Percentiles rank a stretch among this genome's conserved stretches.
phyloP scores from a whole-genome alignment of 2,329 filamentous ascomycete species.

The Monilinia polystroma region DNA sequence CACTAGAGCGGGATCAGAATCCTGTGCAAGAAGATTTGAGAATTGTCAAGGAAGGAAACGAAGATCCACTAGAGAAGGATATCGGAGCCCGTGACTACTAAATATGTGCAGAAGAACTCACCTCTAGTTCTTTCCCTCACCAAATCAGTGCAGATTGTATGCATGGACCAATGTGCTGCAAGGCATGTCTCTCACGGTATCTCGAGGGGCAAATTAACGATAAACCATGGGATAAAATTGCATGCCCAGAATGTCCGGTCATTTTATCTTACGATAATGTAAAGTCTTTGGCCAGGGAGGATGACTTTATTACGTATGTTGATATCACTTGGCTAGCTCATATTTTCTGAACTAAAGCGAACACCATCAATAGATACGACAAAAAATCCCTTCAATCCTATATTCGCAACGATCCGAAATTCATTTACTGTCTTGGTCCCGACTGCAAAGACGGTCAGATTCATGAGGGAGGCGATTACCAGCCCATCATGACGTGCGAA shows the following conservation, averaged over 20 bases:
- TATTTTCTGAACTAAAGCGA: neutral
- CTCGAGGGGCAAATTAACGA: slow-evolving; percentile 27
- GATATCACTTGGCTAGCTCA: neutral
- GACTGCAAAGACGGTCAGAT: slow-evolving; percentile 54
- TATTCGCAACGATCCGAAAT: slow-evolving; percentile 42
- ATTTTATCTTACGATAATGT: slow-evolving; percentile 41
- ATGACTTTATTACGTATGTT: slow-evolving; percentile 2
- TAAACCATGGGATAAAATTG: slow-evolving; percentile 47
- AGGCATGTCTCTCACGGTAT: slow-evolving; percentile 19
- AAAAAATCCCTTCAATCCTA: neutral
- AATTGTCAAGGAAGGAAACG: neutral
- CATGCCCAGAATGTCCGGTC: slow-evolving; percentile 53
- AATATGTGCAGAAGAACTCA: slow-evolving; percentile 5
- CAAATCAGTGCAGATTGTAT: slow-evolving; percentile 13
- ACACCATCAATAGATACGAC: neutral
- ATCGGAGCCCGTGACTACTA: neutral
- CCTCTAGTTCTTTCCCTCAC: neutral
- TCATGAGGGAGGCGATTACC: slow-evolving; percentile 45
- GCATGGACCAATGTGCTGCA: slow-evolving; percentile 26
- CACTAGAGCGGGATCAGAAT: neutral
- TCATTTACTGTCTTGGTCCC: slow-evolving; percentile 52
- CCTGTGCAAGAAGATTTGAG: accelerated
- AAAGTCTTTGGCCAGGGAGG: neutral
- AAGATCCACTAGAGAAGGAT: neutral
- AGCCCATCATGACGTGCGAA: slow-evolving; percentile 47